A percentile compares a stretch with the other conserved stretches of the same genome.
phyloP scores from a whole-genome alignment of 2,329 filamentous ascomycete genomes.

The Atkinsonella hypoxylon region DNA sequence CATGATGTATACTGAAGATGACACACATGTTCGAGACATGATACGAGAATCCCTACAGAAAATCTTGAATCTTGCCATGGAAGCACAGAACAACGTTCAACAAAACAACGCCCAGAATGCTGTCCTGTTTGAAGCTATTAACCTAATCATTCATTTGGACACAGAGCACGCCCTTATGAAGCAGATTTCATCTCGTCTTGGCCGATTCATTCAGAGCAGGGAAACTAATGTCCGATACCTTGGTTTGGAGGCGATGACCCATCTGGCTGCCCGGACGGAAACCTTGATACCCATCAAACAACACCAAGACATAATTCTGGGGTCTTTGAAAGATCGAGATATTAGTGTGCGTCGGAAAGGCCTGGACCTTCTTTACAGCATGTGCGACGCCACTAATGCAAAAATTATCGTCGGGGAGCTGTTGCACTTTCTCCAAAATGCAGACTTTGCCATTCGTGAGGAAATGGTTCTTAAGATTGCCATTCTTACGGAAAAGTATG shows the following conservation, averaged over 20 bases:
- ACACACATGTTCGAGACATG: conserved; percentile 81
- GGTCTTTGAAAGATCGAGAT: conserved; percentile 86
- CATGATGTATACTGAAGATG: conserved; percentile 44
- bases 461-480: conserved; percentile 99
- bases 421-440: conserved; percentile 85
- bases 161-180: conserved; percentile 92
- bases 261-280: conserved; percentile 85
- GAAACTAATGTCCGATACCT: conserved; percentile 97
- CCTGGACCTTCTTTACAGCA: conserved; percentile 93
- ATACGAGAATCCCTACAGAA: conserved; percentile 85
- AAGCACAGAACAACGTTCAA: conserved; percentile 95
- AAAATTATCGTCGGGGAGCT: conserved; percentile 88
- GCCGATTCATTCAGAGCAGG: conserved; percentile 90
- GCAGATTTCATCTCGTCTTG: conserved; percentile 81
- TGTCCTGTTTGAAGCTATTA: conserved; percentile 95
- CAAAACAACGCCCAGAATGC: conserved; percentile 99
- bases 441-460: conserved; percentile 94
- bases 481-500: conserved; percentile 96
- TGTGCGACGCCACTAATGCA: conserved; percentile 95
- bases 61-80: conserved; percentile 82
- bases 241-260: conserved; percentile 94
- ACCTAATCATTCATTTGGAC: conserved; percentile 93
- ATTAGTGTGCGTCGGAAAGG: conserved; percentile 96
- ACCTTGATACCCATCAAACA: conserved; percentile 96
- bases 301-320: conserved; percentile 91